These are phyloP conservation scores for Liriodendron chinense DNA, from an alignment of 164 flowering plant genomes.

Conservation along the genomic window DNA sequence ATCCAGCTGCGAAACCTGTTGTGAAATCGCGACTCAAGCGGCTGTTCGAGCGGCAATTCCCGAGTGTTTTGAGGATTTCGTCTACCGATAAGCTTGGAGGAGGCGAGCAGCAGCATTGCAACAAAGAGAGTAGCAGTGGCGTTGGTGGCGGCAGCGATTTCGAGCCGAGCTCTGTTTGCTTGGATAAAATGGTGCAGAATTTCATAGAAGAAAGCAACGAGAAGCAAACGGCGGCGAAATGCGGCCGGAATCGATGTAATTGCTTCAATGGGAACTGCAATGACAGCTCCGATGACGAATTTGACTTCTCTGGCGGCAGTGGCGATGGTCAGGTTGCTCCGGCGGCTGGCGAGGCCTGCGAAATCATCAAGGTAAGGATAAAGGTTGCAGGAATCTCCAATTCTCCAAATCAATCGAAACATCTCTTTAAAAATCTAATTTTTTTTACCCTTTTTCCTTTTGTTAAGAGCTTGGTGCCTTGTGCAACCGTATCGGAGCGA, in stretches of 20 bases:
- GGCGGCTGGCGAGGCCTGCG: slow-evolving; percentile 37
- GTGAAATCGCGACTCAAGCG: slow-evolving; percentile 73
- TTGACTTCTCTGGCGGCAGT: slow-evolving; percentile 39
- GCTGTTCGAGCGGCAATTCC: slow-evolving; percentile 77
- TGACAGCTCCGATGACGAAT: slow-evolving; percentile 80
- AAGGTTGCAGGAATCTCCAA: background rate
- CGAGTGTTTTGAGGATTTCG: slow-evolving; percentile 50
- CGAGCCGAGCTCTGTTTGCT: slow-evolving; percentile 87
- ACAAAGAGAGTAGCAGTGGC: slow-evolving; percentile 25
- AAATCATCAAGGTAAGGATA: slow-evolving; percentile 60
- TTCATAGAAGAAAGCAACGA: slow-evolving; percentile 77
- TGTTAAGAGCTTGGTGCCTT: slow-evolving; percentile 31
- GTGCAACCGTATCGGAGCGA: slow-evolving; percentile 27
- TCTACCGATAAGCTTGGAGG: slow-evolving; percentile 40
- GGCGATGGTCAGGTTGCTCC: slow-evolving; percentile 32
- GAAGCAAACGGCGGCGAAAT: slow-evolving; percentile 38
- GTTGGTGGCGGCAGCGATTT: slow-evolving; percentile 24
- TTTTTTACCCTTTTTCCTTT: background rate
- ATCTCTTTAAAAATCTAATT: background rate
- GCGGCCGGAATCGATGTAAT: slow-evolving; percentile 73
- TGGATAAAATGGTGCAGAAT: slow-evolving; percentile 84
- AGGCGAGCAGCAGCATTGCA: slow-evolving; percentile 9
- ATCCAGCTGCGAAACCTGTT: slow-evolving; percentile 43
- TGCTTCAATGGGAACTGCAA: slow-evolving; percentile 76
- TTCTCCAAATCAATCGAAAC: background rate